phyloP scores from a whole-genome alignment of 768 basidiomycete species.

The Suillus spraguei region DNA sequence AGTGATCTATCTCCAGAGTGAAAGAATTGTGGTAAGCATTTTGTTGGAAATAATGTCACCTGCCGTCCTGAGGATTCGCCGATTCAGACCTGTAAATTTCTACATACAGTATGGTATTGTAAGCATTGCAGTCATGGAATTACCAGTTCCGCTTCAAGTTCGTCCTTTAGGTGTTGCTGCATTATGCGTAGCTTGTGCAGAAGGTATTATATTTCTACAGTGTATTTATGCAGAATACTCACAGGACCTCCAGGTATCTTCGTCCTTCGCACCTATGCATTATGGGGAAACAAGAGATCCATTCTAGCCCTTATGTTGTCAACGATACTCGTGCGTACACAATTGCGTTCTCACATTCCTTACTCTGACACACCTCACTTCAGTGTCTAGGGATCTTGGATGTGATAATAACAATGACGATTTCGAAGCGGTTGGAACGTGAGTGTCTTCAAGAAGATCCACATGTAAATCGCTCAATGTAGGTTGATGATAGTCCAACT shows the following conservation, averaged over 20 bases:
- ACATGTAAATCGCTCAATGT: neutral
- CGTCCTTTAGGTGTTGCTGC: neutral
- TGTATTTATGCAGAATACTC: neutral
- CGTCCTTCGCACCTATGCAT: conserved; percentile 3
- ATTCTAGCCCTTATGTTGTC: neutral
- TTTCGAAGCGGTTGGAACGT: neutral
- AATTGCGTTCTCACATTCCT: no score
- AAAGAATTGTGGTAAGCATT: neutral
- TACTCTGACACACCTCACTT: neutral
- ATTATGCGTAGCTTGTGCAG: neutral
- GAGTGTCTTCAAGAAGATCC: conserved; percentile 1
- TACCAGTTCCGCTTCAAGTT: neutral
- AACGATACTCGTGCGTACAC: neutral
- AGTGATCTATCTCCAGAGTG: conserved; percentile 5
- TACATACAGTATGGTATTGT: neutral
- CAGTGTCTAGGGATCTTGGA: neutral
- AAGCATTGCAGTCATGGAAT: neutral
- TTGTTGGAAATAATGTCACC: neutral
- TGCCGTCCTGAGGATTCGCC: neutral
- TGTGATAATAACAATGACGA: neutral
- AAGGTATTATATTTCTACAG: neutral
- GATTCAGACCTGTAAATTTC: neutral
- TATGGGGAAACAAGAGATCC: conserved; percentile 3
- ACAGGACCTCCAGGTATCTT: neutral
- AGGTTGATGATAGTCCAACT: neutral